Conservation (phyloP, 164 flowering plant species). For the Sextonia rubra region DNA sequence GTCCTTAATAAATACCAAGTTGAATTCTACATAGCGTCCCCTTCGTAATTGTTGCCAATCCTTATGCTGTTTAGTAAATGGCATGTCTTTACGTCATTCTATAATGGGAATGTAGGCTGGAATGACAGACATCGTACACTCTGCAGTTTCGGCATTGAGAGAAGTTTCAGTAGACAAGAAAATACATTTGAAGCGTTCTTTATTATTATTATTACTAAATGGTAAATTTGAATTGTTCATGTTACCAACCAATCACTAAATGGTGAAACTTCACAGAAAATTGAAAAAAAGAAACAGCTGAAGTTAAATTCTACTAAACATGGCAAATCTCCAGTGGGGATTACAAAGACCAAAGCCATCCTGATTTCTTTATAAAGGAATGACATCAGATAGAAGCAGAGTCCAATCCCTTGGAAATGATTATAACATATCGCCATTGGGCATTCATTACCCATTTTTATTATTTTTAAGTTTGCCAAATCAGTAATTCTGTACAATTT, state of each 20-base stretch:
- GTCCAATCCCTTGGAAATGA: not conserved
- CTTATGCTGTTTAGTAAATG: slow-evolving; percentile 64
- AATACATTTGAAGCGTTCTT: not conserved
- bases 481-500: not conserved
- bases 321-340: no score
- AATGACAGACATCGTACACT: slow-evolving; percentile 87
- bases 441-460: not conserved
- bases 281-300: not conserved
- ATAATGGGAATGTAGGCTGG: slow-evolving; percentile 92
- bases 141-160: slow-evolving; percentile 36
- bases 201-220: not conserved
- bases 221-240: not conserved
- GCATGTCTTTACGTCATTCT: slow-evolving; percentile 64
- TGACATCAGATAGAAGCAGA: not conserved
- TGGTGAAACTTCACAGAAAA: not conserved
- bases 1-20: slow-evolving; percentile 66
- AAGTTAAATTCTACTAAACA: no score
- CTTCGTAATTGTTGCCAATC: slow-evolving; percentile 95
- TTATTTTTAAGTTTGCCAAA: not conserved
- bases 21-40: slow-evolving; percentile 96
- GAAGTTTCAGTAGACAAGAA: not conserved
- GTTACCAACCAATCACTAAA: not conserved
- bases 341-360: not conserved
- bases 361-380: not conserved
- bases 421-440: not conserved